Evolutionary conservation across 208 protist species (phyloP), one percentile per base, ranked within the genome.

Genomic region (Leishmania tropica): DNA sequence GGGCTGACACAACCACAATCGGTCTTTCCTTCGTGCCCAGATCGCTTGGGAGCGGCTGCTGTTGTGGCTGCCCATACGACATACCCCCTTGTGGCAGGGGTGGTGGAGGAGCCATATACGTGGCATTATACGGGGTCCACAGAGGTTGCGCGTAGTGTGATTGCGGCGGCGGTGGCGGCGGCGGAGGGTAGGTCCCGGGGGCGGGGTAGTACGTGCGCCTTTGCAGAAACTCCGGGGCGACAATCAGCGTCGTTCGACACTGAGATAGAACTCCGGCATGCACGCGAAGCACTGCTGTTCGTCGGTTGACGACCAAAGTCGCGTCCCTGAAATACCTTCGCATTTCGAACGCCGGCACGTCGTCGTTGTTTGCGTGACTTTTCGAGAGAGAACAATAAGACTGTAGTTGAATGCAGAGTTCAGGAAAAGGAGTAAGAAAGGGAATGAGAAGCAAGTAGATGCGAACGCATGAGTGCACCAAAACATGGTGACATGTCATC

Each of bases 21-120:
- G 94, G 94, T 51, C 91, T 88, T 74, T 95, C 92, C 47, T 91
- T 89, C 0, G 91, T 97, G 71, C 94, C 94, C 51, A 97, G 76
- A 42, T 95, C 90, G 67, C 75, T 85, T 31, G 85, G 79, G 8
- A 90, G 75, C 15, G 81, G 84, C 47, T 72, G 42, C 13, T 65
- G 77, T 31, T 65, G 77, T 31, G 35, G 37, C 53, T 74, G 79
- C 10, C 68, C 78, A 56, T 77, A 85, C 37, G 73, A 24, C 76
- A 84, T 73, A 19, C 74, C 72, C 35, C 71, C 77, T 60, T 88
- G 85, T 15, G 62, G 77, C 51, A 73, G 31, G 51, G 83, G 73
- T 51, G 84, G 71, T 60, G 80, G 81, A 40, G 81, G 77, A 31
- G 45, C 75, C 51, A 76, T 35, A 60, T 78, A 79, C 17, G 68